Conservation (phyloP, 768 basidiomycete genomes). For the Strobilomyces echinocephalus region DNA sequence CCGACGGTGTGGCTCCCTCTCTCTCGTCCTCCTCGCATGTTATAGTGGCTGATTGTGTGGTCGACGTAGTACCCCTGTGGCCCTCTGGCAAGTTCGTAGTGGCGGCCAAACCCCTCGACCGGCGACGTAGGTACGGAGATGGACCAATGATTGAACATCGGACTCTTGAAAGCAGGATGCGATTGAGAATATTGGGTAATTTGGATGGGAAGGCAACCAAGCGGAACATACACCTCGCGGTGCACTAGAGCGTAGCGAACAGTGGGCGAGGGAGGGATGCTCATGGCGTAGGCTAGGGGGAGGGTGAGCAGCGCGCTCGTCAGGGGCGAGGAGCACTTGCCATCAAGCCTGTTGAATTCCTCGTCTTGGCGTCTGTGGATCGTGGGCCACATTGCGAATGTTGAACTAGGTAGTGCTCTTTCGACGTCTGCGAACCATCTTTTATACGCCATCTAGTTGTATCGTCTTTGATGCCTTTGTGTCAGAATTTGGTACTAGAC, state of each 20-base stretch:
- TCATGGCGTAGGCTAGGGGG: background rate
- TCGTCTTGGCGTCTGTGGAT: no score
- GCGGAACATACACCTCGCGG: background rate
- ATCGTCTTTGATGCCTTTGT: background rate
- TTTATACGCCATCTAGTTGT: background rate
- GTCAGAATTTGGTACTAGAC: background rate
- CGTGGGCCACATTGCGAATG: background rate
- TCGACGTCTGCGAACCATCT: background rate
- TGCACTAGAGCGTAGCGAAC: background rate
- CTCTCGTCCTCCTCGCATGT: background rate
- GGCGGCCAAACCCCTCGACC: background rate
- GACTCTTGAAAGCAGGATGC: background rate
- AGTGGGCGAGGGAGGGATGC: background rate
- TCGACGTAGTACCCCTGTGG: background rate
- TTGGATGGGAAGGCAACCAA: constrained; percentile 3
- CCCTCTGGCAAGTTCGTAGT: constrained; percentile 6
- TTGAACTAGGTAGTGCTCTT: background rate
- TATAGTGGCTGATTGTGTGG: background rate
- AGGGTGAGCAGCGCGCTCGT: background rate
- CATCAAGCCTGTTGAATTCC: no score
- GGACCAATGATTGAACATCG: constrained; percentile 1
- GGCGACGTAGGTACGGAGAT: constrained; percentile 11
- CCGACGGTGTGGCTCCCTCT: constrained; percentile 11
- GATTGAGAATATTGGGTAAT: background rate
- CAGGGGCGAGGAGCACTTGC: background rate